Percentiles rank a stretch among this genome's conserved stretches.
These are phyloP conservation scores for Penicillium sp. DNA, from an alignment of 2,329 filamentous ascomycete genomes.

Conservation along the genomic window DNA sequence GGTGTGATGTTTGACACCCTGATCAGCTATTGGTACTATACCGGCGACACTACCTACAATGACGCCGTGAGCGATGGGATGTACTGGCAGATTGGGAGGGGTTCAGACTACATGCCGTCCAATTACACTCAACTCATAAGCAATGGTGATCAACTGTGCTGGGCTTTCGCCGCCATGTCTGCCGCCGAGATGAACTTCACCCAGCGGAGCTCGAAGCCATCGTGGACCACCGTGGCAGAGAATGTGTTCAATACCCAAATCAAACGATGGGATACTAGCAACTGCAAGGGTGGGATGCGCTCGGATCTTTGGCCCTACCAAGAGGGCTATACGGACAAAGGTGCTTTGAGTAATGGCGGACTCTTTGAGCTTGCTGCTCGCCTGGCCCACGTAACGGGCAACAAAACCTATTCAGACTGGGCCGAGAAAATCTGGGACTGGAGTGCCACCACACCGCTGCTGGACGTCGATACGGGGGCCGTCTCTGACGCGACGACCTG, in stretches of 20 bases:
- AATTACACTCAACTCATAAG: slow-evolving; percentile 52
- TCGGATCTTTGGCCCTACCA: slow-evolving; percentile 29
- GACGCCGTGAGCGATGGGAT: slow-evolving; percentile 60
- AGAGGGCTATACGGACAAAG: slow-evolving; percentile 4
- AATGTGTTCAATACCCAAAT: slow-evolving; percentile 9
- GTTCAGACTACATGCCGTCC: slow-evolving; percentile 67
- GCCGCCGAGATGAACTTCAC: slow-evolving; percentile 69
- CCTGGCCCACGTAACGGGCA: slow-evolving; percentile 8
- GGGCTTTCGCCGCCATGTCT: slow-evolving; percentile 69
- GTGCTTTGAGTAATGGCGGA: slow-evolving; percentile 8
- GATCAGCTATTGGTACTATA: slow-evolving; percentile 77
- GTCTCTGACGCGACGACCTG: slow-evolving; percentile 22
- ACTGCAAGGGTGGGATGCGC: slow-evolving; percentile 9
- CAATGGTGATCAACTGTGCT: slow-evolving; percentile 35
- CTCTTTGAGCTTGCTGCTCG: slow-evolving; percentile 11
- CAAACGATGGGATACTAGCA: slow-evolving; percentile 7
- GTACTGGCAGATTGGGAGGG: slow-evolving; percentile 59
- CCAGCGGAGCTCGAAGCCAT: slow-evolving; percentile 52
- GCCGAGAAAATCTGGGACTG: slow-evolving; percentile 13
- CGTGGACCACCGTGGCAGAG: slow-evolving; percentile 8
- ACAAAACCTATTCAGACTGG: slow-evolving; percentile 10
- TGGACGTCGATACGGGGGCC: slow-evolving; percentile 1
- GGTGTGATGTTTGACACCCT: slow-evolving; percentile 62
- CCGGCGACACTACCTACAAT: slow-evolving; percentile 64
- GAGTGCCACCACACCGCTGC: slow-evolving; percentile 3